phyloP scores from a whole-genome alignment of 2,329 filamentous ascomycete species.

The Fusarium tupiense region DNA sequence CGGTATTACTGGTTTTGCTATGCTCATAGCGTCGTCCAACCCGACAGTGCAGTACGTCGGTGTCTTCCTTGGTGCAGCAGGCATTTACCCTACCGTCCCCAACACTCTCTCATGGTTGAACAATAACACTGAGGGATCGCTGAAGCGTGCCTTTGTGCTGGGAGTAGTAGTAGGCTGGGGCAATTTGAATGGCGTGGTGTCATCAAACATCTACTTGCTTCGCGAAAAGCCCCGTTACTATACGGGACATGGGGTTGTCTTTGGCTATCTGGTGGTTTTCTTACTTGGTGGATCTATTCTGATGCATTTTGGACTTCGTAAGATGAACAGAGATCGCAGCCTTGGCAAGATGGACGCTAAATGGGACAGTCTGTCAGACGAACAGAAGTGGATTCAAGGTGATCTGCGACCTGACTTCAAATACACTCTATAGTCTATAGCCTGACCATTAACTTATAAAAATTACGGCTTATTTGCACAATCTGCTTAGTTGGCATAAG shows the following conservation, averaged over 20 bases:
- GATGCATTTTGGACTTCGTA: background rate
- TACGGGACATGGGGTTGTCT: background rate
- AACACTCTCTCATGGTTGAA: background rate
- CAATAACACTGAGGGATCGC: background rate
- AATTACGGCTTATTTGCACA: no score
- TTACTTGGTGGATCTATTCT: background rate
- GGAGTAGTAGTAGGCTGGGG: background rate
- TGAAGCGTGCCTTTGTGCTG: background rate
- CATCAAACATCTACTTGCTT: background rate
- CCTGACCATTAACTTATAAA: no score
- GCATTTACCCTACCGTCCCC: background rate
- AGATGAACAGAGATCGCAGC: background rate
- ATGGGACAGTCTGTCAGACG: background rate
- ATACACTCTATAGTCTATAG: background rate
- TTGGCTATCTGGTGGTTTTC: background rate
- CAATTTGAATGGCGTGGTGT: background rate
- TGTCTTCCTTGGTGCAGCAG: background rate
- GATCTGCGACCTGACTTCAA: background rate
- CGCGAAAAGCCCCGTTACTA: background rate
- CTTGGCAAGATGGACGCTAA: background rate
- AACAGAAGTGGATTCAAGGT: background rate
- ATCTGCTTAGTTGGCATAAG: rapidly evolving
- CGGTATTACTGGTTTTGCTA: background rate
- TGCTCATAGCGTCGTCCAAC: background rate
- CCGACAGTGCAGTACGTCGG: background rate